Evolutionary conservation across 2,329 filamentous ascomycete species (phyloP), one percentile per base, ranked within the genome.

Genomic region (Aureobasidium sp.): DNA sequence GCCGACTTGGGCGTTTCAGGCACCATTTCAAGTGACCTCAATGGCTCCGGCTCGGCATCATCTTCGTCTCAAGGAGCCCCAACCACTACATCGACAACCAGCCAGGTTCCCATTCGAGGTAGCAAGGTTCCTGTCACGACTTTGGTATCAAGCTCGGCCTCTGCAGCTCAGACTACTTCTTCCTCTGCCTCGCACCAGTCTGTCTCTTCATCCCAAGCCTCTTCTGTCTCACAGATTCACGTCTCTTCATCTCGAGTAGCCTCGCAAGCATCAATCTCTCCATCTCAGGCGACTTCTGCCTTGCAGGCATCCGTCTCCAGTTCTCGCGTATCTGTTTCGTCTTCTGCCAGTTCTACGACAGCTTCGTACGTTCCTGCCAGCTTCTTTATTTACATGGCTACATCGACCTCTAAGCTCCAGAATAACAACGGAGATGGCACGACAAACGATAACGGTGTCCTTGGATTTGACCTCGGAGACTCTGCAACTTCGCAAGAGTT

Each of bases 321-420:
- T 17, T 39, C 37, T n/a, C 22, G 12, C 48, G 19, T 15, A 19
- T 37, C 49, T 37, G 49, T 19, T n/a, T 42, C 39, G 39, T 19
- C 39, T 42, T 42, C 39, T 19, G 39, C 39, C 17, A 42, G 39
- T 45, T 37, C 24, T 15, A 15, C 27, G 8, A 27, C 53, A 15
- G 31, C 53, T 5, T 22, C 53, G 9, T 33, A 33, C 19, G 22
- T 37, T 14, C 44, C 54, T 48, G 31, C 42, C 19, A 58, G 17
- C 12, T 58, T 58, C 54, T 47, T 58, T 31, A 9, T 58, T 17
- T 58, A 58, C 42, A 48, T 48, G 54, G 33, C 24, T 37, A 42
- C 40, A 22, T 29, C 29, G 15, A 7, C 24, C 2, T 33, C 22
- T 19, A 39, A 35, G 27, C 44, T 58, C 9, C n/a, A 47, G 22